Conservation (phyloP, 2,329 filamentous ascomycete species). For the Colletotrichum chlorophyti region DNA sequence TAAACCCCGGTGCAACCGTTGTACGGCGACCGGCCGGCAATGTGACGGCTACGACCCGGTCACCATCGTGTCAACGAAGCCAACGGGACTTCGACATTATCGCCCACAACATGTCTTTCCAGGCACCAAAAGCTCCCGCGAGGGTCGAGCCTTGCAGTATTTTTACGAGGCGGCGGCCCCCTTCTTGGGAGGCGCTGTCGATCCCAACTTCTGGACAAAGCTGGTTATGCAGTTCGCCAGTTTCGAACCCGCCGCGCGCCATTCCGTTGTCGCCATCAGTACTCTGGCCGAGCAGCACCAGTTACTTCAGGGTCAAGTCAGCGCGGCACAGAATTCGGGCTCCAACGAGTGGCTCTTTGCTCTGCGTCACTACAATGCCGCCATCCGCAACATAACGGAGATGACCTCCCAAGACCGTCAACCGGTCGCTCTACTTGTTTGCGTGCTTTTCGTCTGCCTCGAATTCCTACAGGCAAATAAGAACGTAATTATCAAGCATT, state of each 20-base stretch:
- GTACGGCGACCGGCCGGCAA: conserved; percentile 59
- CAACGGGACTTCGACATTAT: neutral
- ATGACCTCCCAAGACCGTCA: conserved; percentile 20
- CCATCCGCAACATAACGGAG: conserved; percentile 32
- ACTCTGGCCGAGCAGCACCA: conserved; percentile 51
- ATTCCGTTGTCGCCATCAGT: conserved; percentile 58
- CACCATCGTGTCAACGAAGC: conserved; percentile 30
- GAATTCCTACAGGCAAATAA: conserved; percentile 11
- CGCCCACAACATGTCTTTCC: neutral
- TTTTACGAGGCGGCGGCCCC: conserved; percentile 22
- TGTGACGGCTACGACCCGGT: conserved; percentile 60
- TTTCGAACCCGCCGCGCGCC: conserved; percentile 52
- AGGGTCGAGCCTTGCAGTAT: conserved; percentile 19
- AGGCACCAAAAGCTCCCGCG: neutral
- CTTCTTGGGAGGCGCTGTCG: conserved; percentile 9
- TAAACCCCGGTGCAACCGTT: conserved; percentile 59
- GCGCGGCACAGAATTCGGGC: neutral
- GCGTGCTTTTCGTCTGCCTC: conserved; percentile 17
- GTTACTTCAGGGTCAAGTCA: neutral
- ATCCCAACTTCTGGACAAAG: conserved; percentile 48
- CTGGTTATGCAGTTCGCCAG: conserved; percentile 53
- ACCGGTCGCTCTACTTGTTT: conserved; percentile 19
- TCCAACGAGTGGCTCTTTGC: neutral
- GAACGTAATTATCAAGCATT: neutral
- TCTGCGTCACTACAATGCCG: conserved; percentile 37